Conservation (phyloP, 331 rosid genomes). For the Rhamnella rubrinervis region DNA sequence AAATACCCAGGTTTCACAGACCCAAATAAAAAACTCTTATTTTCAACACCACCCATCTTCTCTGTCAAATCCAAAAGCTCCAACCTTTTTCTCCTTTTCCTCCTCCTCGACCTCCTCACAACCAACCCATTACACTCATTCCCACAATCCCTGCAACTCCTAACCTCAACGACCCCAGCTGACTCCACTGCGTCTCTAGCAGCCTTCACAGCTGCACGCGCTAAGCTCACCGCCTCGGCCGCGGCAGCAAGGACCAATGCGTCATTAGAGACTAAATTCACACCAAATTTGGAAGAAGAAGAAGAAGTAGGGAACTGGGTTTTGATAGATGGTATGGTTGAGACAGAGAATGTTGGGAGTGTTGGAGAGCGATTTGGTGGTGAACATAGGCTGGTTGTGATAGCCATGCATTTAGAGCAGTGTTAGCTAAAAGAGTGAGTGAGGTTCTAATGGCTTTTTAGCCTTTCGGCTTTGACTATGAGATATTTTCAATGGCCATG, state of each 20-base stretch:
- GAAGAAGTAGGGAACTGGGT: conserved; percentile 29
- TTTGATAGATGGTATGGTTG: conserved; percentile 39
- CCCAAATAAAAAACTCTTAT: conserved; percentile 23
- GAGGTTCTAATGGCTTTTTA: background rate
- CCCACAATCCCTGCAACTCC: conserved; percentile 32
- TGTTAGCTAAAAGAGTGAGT: background rate
- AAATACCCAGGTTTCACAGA: conserved; percentile 43
- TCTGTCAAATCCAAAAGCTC: conserved; percentile 21
- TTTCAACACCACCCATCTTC: conserved; percentile 29
- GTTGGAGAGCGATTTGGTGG: conserved; percentile 47
- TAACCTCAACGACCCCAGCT: conserved; percentile 24
- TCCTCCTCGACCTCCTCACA: conserved; percentile 45
- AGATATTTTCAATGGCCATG: too few relatives aligned
- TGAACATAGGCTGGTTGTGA: conserved; percentile 48
- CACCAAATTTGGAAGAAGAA: conserved; percentile 35
- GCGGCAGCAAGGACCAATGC: conserved; percentile 42
- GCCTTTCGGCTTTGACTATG: background rate
- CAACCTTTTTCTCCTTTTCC: conserved; percentile 32
- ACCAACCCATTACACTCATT: conserved; percentile 33
- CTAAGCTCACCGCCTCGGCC: conserved; percentile 41
- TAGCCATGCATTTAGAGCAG: conserved; percentile 42
- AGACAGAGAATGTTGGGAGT: conserved; percentile 49
- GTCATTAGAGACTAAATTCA: conserved; percentile 42
- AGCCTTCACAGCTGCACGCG: conserved; percentile 34
- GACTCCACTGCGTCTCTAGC: conserved; percentile 41